Conservation (phyloP, 495 filamentous ascomycete genomes). For the Talaromyces proteolyticus region DNA sequence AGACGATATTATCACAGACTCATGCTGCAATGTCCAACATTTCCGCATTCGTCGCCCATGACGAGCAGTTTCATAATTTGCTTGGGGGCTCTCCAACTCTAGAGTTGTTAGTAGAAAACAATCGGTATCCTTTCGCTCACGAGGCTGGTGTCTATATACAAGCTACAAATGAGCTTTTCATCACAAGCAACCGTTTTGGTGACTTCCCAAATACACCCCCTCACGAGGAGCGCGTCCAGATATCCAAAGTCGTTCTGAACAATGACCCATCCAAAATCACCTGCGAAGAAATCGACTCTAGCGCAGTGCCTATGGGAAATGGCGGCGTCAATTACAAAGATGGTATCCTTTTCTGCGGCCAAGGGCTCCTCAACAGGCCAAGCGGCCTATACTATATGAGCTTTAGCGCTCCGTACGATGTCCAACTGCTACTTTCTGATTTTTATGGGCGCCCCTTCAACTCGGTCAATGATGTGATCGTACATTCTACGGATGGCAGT, state of each 20-base stretch:
- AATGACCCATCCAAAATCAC: constrained; percentile 14
- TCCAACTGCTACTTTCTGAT: constrained; percentile 25
- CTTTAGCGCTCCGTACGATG: constrained; percentile 11
- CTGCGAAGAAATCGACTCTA: constrained; percentile 17
- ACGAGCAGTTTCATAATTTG: constrained; percentile 23
- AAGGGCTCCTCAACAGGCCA: constrained; percentile 38
- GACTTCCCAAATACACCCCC: constrained; percentile 7
- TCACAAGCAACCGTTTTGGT: constrained; percentile 43
- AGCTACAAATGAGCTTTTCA: constrained; percentile 45
- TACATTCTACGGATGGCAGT: constrained; percentile 42
- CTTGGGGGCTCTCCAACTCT: constrained; percentile 24
- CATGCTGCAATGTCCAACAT: not conserved
- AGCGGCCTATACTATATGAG: constrained; percentile 49
- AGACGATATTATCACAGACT: no score
- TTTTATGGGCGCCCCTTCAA: constrained; percentile 57
- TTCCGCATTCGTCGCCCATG: constrained; percentile 10
- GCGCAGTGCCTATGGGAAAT: constrained; percentile 48
- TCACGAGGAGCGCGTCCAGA: constrained; percentile 21
- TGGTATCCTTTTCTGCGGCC: constrained; percentile 42
- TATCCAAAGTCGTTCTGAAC: constrained; percentile 24
- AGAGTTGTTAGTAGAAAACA: constrained; percentile 24
- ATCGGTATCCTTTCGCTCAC: constrained; percentile 46
- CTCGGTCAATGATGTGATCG: constrained; percentile 51
- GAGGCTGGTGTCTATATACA: constrained; percentile 53
- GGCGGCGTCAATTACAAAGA: constrained; percentile 44